A percentile compares a stretch with the other conserved stretches of the same genome.
Evolutionary conservation across 2,329 filamentous ascomycete genomes (phyloP).

Genomic region (Fusarium avenaceum): DNA sequence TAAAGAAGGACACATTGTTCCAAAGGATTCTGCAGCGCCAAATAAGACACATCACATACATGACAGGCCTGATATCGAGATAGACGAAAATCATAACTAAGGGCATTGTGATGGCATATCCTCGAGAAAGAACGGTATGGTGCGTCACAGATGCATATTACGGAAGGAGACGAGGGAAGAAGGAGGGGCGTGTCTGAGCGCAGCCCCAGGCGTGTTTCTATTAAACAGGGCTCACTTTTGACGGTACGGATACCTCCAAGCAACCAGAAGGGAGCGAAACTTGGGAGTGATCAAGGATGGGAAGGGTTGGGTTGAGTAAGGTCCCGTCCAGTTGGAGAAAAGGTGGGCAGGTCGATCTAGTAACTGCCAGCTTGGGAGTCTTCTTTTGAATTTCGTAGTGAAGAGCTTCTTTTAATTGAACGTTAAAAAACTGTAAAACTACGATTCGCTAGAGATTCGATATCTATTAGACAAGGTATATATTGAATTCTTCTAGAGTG

Average conservation of each 20-base stretch:
- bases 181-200: neutral
- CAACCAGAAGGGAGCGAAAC: neutral
- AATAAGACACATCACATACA: conserved; percentile 28
- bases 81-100: conserved; percentile 20
- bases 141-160: conserved; percentile 32
- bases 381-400: conserved; percentile 3
- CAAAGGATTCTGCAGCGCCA: conserved; percentile 7
- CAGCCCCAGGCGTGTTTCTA: conserved; percentile 2
- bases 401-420: conserved; percentile 18
- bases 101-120: conserved; percentile 23
- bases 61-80: conserved; percentile 20
- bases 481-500: conserved; percentile 11
- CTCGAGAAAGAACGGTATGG: conserved; percentile 23
- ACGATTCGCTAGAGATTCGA: conserved; percentile 8
- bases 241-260: neutral
- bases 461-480: neutral
- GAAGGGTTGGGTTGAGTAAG: conserved; percentile 1
- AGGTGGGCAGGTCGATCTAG: conserved; percentile 10
- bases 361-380: neutral
- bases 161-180: conserved; percentile 5
- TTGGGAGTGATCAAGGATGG: no score
- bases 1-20: conserved; percentile 10
- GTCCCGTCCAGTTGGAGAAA: conserved; percentile 14
- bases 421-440: conserved; percentile 4
- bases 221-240: neutral